These are phyloP conservation scores for Chlorella sp. DNA, from an alignment of 139 green algal species.

Conservation along the genomic window DNA sequence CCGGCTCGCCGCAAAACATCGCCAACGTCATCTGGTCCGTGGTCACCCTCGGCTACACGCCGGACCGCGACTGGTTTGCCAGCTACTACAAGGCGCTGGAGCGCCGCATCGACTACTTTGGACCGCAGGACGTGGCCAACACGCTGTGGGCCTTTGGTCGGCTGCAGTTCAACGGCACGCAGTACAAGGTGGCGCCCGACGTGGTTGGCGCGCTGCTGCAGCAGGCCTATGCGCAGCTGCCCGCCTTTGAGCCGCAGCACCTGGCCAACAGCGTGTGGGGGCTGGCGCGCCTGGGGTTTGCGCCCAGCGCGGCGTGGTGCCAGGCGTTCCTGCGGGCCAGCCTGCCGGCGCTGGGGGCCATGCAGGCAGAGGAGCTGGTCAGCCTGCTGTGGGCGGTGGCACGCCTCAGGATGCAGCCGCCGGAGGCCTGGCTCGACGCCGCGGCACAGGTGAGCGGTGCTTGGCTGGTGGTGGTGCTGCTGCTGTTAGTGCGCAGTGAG, in stretches of 20 bases:
- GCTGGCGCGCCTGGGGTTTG: constrained; percentile 4
- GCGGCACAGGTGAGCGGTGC: constrained; percentile 16
- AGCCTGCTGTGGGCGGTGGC: constrained; percentile 4
- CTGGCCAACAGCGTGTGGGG: constrained; percentile 7
- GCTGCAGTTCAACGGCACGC: constrained; percentile 12
- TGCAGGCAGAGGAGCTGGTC: constrained; percentile 1
- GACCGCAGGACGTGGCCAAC: constrained; percentile 8
- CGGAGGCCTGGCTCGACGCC: constrained; percentile 12
- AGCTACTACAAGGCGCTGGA: constrained; percentile 9
- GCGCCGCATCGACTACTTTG: neutral
- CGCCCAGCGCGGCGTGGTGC: neutral
- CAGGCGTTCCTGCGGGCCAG: constrained; percentile 1
- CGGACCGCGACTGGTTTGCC: constrained; percentile 10
- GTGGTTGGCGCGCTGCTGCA: constrained; percentile 3
- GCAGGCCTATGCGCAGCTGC: constrained; percentile 6
- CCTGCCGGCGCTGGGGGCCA: neutral
- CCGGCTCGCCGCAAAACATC: constrained; percentile 1
- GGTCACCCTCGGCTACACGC: constrained; percentile 3
- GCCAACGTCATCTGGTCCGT: constrained; percentile 10
- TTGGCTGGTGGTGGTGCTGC: neutral
- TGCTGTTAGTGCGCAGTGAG: too few relatives aligned
- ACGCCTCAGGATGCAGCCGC: constrained; percentile 4
- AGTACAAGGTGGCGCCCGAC: constrained; percentile 12
- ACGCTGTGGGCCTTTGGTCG: constrained; percentile 14
- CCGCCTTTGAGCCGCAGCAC: constrained; percentile 1